phyloP scores from a whole-genome alignment of 192 early-diverging fungal genomes.

The Backusella westeae region DNA sequence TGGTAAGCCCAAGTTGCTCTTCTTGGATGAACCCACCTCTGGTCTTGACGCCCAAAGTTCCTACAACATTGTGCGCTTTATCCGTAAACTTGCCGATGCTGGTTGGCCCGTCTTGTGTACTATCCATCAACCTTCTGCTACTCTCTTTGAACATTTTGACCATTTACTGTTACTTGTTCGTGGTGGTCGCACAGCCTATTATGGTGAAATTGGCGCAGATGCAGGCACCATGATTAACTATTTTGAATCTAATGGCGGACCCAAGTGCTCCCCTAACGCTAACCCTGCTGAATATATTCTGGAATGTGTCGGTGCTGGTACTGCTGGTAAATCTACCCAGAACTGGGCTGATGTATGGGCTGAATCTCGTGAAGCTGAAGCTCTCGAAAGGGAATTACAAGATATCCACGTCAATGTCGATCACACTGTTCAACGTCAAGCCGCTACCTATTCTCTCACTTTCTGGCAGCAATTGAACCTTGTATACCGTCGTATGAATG shows the following conservation, averaged over 20 bases:
- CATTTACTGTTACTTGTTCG: conserved; percentile 73
- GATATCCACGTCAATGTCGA: conserved; percentile 34
- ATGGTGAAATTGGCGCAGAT: conserved; percentile 76
- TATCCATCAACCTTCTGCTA: conserved; percentile 85
- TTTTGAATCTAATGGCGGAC: conserved; percentile 73
- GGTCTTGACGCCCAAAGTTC: conserved; percentile 80
- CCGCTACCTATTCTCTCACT: conserved; percentile 12
- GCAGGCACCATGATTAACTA: conserved; percentile 64
- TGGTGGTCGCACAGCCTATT: conserved; percentile 77
- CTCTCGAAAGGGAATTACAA: conserved; percentile 50
- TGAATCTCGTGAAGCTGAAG: conserved; percentile 49
- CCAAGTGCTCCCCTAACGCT: conserved; percentile 58
- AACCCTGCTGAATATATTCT: conserved; percentile 90
- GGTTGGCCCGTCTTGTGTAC: conserved; percentile 75
- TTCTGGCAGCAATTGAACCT: conserved; percentile 46
- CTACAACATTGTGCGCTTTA: conserved; percentile 72
- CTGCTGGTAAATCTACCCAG: conserved; percentile 28
- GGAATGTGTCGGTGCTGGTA: conserved; percentile 63
- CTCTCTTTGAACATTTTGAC: conserved; percentile 85
- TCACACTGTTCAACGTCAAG: conserved; percentile 9
- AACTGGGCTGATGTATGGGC: conserved; percentile 80
- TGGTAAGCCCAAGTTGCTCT: conserved; percentile 72
- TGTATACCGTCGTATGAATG: conserved; percentile 64
- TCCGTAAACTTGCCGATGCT: conserved; percentile 60
- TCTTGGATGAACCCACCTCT: conserved; percentile 90